These are phyloP conservation scores for Hortiboletus flavorubellus DNA, from an alignment of 768 basidiomycete genomes.

Conservation along the genomic window DNA sequence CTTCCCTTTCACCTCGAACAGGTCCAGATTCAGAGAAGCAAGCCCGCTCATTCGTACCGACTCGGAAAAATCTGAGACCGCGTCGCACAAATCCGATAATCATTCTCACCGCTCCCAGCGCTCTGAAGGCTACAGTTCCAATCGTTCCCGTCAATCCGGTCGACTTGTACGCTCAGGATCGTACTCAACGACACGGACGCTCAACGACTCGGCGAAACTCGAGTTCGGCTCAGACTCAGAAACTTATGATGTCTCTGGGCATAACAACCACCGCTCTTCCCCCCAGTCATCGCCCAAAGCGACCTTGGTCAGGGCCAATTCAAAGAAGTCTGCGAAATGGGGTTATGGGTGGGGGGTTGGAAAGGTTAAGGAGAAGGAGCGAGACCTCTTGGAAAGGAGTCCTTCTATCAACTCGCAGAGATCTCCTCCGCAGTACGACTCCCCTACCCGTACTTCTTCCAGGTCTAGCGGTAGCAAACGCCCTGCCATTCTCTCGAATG, in stretches of 20 bases:
- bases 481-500: slow-evolving; percentile 47
- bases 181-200: slow-evolving; percentile 39
- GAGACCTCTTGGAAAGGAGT: slow-evolving; percentile 32
- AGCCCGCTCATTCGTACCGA: slow-evolving; percentile 33
- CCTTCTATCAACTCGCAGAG: slow-evolving; percentile 37
- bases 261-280: slow-evolving; percentile 39
- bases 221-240: slow-evolving; percentile 63
- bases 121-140: slow-evolving; percentile 22
- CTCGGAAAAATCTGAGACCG: slow-evolving; percentile 44
- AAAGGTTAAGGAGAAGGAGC: slow-evolving; percentile 47
- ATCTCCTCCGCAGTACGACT: slow-evolving; percentile 32
- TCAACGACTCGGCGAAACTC: slow-evolving; percentile 45
- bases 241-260: slow-evolving; percentile 42
- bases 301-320: slow-evolving; percentile 52
- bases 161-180: slow-evolving; percentile 41
- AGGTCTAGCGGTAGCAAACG: slow-evolving; percentile 40
- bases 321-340: slow-evolving; percentile 56
- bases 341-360: slow-evolving; percentile 74
- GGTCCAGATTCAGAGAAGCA: slow-evolving; percentile 24
- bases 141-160: slow-evolving; percentile 20
- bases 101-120: slow-evolving; percentile 26
- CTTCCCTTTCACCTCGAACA: slow-evolving; percentile 47
- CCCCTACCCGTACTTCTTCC: slow-evolving; percentile 37
- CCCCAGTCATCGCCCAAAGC: slow-evolving; percentile 41
- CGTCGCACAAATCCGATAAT: slow-evolving; percentile 34